phyloP scores from a whole-genome alignment of 371 early-diverging fungal species.

The Batkoa obscura region DNA sequence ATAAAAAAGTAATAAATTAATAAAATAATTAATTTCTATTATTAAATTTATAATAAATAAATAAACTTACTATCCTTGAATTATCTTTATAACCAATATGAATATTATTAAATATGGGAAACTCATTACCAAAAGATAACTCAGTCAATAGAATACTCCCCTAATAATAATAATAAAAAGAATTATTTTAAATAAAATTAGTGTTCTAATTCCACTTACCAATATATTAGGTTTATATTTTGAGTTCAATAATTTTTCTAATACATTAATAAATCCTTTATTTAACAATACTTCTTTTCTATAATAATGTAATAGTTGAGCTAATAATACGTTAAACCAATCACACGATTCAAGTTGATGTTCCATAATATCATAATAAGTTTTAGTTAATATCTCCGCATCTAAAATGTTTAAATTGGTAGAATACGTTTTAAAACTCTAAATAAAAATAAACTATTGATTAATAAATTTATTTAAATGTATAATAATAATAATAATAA shows the following conservation, averaged over 20 bases:
- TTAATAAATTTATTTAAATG: no score
- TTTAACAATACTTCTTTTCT: conserved; percentile 63
- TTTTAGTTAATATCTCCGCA: conserved; percentile 27
- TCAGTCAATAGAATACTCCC: conserved; percentile 74
- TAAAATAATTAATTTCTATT: no score
- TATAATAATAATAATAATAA: no score
- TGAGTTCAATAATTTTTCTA: conserved; percentile 63
- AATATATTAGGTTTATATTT: conserved; percentile 60
- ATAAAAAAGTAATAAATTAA: neutral
- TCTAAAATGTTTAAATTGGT: conserved; percentile 12
- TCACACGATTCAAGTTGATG: conserved; percentile 65
- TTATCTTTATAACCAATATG: conserved; percentile 39
- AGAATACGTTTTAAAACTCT: conserved; percentile 12
- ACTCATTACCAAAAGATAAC: conserved; percentile 74
- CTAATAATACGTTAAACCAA: conserved; percentile 83
- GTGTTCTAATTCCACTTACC: conserved; percentile 18
- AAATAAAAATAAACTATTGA: conserved; percentile 4
- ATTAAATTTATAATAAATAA: no score
- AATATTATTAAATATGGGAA: conserved; percentile 55
- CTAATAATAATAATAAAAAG: conserved; percentile 14
- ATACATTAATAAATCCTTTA: conserved; percentile 38
- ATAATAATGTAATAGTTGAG: conserved; percentile 63
- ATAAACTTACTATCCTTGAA: neutral
- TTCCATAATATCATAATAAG: conserved; percentile 34
- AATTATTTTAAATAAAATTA: neutral